Evolutionary conservation across 805 yeast genomes (phyloP), one percentile per base, ranked within the genome.

Genomic region (Starmera quercuum): DNA sequence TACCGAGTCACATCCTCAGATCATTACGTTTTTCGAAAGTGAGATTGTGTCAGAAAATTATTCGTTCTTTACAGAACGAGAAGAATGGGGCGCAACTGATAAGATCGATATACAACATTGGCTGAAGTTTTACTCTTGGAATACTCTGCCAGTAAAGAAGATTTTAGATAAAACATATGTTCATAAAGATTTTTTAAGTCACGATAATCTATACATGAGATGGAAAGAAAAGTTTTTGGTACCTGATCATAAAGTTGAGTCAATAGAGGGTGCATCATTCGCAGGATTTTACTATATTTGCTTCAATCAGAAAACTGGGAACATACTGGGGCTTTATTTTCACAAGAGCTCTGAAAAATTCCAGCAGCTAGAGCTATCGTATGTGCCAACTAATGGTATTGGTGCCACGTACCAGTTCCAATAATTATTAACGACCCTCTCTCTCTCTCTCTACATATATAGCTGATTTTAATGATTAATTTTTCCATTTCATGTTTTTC

Each of bases 201-300:
- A 66, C 40, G 68, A 76, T 37, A 70, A 62, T 47, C 58, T 88
- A 6, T 88, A 77, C 53, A 88, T 88, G 96, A 69, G 96, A 45
- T 88, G 97, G 97, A 88, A 88, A 59, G 97, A 88, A 56, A 74
- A 78, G 48, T 86, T 86, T 50, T 59, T 88, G 39, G 78, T 83
- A 7, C 95, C 95, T 0, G 95, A 86, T 58, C 77, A 86, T 61
- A 36, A 72, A 22, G 26, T 49, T 10, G 54, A 47, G 72, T 37
- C 64, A 61, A 42, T 90, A 73, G 62, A 59, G 31, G 69, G 69
- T 12, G 96, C 95, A 0, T 82, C 95, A 3, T 88, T 80, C 56
- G 95, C 87, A 28, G 97, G 97, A 0, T 87, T 87, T 53, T 88
- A 88, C 57, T 88, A 87, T 53, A 74, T 87, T 20, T 84, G 86